phyloP scores from a whole-genome alignment of 306 rosid species.

The Luffa aegyptiaca region DNA sequence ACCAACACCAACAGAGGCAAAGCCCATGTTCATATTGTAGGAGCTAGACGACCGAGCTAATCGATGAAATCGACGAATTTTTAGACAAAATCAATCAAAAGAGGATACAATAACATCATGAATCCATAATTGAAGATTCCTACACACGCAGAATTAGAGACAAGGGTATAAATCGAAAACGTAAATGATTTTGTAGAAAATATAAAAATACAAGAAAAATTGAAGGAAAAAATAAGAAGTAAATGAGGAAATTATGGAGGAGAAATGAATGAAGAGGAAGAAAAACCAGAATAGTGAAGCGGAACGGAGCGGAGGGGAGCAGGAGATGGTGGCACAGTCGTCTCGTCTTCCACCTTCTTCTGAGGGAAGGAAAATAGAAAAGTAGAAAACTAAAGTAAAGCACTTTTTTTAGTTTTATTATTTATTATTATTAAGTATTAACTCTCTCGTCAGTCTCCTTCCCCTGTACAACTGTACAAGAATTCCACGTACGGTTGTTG shows the following conservation, averaged over 20 bases:
- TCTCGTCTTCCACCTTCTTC: neutral
- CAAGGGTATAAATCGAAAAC: neutral
- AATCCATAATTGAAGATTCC: neutral
- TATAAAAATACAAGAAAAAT: neutral
- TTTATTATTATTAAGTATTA: too few relatives aligned
- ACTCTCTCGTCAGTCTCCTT: too few relatives aligned
- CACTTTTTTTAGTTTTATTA: too few relatives aligned
- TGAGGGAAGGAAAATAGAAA: neutral
- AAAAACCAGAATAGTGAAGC: conserved; percentile 16
- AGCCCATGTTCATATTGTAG: conserved; percentile 41
- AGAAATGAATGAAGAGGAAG: neutral
- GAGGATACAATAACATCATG: neutral
- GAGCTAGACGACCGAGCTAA: conserved; percentile 10
- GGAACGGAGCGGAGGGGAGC: neutral
- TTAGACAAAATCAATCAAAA: neutral
- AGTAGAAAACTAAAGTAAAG: too few relatives aligned
- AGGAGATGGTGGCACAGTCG: neutral
- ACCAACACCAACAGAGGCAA: conserved; percentile 35
- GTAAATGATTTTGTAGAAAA: neutral
- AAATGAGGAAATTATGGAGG: neutral
- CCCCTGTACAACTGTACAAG: too few relatives aligned
- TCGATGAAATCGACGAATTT: conserved; percentile 15
- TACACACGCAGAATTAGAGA: neutral
- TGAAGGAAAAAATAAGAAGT: neutral
- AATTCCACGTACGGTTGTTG: too few relatives aligned